Base-by-base conservation (phyloP, 73 alveolate genomes). In the Paramecium biaurelia region DNA sequence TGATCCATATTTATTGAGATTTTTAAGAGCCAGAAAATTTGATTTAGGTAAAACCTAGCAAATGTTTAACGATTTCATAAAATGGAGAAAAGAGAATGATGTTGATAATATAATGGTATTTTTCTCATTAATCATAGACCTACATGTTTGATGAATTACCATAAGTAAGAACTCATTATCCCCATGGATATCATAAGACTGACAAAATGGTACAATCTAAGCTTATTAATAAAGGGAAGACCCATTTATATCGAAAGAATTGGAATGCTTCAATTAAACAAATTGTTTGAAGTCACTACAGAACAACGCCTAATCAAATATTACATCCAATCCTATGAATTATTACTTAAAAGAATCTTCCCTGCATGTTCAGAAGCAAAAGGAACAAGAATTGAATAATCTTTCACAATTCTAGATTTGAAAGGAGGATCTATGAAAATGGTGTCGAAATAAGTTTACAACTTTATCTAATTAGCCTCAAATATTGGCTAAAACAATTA, bases 1-100 rank as follows among this genome's bases (percentile, higher is more conserved):
- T 93, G 99, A 97, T 85, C 94, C 92, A 84, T 94, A 93, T 92
- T 92, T 96, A 70, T 93, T 97, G 84, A 95, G 97, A 92, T 97
- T 97, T 92, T 95, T 96, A 53, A 85, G 99, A 57, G 99, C 99
- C n/a, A 88, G 99, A 85, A 95, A 95, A 70, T 95, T 95, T 58
- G 96, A 95, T 92, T 59, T 95, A 30, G 93, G 68, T 45, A 95
- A 95, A 92, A 85, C 96, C 10, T 72, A 74, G 84, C 57, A 10
- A 85, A 95, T 95, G 98, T 93, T 95, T 76, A 82, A 92, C 56
- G 95, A 95, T 32, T 93, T 93, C 63, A 53, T 95, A 30, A 85
- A 95, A 24, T 95, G 98, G 97, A 42, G 96, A 43, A 76, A 76
- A 30, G 95, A 92, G 38, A 84, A 92, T 56, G 94, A 92, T 45